Evolutionary conservation across 495 filamentous ascomycete species (phyloP), one percentile per base, ranked within the genome.

Genomic region (Lasiosphaeriaceae sp.): DNA sequence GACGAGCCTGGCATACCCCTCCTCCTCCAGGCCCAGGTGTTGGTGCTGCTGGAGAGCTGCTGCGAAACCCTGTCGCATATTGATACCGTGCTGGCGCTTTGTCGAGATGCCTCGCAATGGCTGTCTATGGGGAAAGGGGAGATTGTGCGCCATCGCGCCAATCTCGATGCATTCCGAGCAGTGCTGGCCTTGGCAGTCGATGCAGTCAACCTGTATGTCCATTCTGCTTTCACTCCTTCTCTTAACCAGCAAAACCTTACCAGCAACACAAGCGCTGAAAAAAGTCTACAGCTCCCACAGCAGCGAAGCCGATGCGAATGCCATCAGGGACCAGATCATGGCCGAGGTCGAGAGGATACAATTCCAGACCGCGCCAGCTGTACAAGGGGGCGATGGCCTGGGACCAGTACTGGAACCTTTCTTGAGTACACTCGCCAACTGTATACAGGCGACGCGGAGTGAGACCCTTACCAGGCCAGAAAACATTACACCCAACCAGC

Each of bases 141-240:
- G 16, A 62, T 67, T 4, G 49, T 43, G 12, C 24, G 39, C 11
- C 63, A 60, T 20, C 52, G 57, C 7, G 47, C 22, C 9, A 56
- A 54, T 20, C 29, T 69, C 1, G 57, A 49, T 12, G 56, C 41
- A 6, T 61, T 64, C 31, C 61, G 66, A 1, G 55, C 57, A 21
- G 61, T 58, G 1, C 24, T 70, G 16, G 57, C 39, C 2, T 47
- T 68, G 26, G 61, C 59, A 4, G 50, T 68, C 7, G 63, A 70
- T 11, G 56, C 66, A 6, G 58, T 62, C 2, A 63, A 26, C 21
- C 37, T 68, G 56, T 66, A 57, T 16, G 53, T 50, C 39, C 5
- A 11, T 17, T n/a, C 14, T 31, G 9, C 14, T 24, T 12, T 0
- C 34, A 34, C 11, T 47, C 8, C 12, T 5, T 20, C 19, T 43